Conservation (phyloP, 2,329 filamentous ascomycete species). For the Penicillium hesseltinei region DNA sequence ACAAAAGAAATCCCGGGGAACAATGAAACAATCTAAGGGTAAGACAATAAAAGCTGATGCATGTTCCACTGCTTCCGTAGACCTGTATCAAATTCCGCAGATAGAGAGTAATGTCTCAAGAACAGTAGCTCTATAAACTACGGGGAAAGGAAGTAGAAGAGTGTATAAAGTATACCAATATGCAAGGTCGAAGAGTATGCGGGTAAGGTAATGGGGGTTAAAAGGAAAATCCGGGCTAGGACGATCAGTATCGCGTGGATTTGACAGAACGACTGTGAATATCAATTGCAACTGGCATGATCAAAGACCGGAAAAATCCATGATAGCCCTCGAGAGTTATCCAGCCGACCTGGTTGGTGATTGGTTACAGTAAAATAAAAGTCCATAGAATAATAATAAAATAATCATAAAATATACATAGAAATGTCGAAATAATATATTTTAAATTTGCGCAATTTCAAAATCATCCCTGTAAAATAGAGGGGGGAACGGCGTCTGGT, state of each 20-base stretch:
- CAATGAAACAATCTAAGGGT: constrained; percentile 39
- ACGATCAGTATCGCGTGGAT: constrained; percentile 24
- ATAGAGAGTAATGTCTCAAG: constrained; percentile 8
- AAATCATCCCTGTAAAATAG: constrained; percentile 24
- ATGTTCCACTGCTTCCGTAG: constrained; percentile 45
- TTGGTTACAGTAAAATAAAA: constrained; percentile 17
- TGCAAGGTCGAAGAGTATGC: constrained; percentile 25
- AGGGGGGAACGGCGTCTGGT: constrained; percentile 28
- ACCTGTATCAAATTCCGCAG: constrained; percentile 36
- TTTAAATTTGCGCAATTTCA: constrained; percentile 8
- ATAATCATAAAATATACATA: neutral
- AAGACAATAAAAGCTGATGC: constrained; percentile 50
- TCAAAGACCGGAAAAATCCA: constrained; percentile 23
- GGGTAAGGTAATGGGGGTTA: constrained; percentile 32
- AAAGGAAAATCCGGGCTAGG: constrained; percentile 24
- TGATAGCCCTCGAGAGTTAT: constrained; percentile 26
- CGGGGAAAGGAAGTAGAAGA: constrained; percentile 38
- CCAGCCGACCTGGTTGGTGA: constrained; percentile 13
- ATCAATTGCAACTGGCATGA: constrained; percentile 29
- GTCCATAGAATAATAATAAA: constrained; percentile 14
- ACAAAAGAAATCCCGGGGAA: constrained; percentile 22
- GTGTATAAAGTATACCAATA: constrained; percentile 21
- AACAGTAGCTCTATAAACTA: neutral
- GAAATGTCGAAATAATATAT: neutral
- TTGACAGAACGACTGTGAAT: constrained; percentile 20